These are phyloP conservation scores for Epichloe coenophiala DNA, from an alignment of 2,329 filamentous ascomycete genomes.

Conservation along the genomic window DNA sequence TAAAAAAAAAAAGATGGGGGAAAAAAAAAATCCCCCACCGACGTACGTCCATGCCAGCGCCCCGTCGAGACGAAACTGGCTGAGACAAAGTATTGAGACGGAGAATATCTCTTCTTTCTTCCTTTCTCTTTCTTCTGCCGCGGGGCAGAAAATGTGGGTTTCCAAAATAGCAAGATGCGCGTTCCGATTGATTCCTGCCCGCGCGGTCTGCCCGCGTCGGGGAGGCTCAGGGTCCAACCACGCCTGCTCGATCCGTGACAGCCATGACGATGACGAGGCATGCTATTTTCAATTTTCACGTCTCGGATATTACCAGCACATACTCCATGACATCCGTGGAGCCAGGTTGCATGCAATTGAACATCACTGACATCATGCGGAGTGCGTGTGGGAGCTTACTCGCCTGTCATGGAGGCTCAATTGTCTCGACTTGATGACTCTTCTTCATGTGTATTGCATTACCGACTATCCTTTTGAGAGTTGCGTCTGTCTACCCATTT, in stretches of 20 bases:
- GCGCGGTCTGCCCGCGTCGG: background rate
- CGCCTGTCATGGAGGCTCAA: too few relatives aligned
- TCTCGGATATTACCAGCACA: background rate
- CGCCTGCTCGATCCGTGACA: background rate
- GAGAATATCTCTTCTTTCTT: background rate
- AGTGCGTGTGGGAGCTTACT: too few relatives aligned
- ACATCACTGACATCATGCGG: background rate
- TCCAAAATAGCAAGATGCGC: background rate
- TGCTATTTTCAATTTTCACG: background rate
- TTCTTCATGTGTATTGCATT: too few relatives aligned
- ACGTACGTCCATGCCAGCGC: background rate
- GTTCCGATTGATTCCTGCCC: background rate
- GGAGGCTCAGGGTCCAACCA: background rate
- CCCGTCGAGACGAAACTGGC: too few relatives aligned
- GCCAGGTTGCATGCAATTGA: background rate
- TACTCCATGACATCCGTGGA: background rate
- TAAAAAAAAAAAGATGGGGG: too few relatives aligned
- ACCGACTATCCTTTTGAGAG: too few relatives aligned
- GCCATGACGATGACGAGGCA: background rate
- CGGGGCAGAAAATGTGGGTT: background rate
- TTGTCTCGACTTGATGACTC: too few relatives aligned
- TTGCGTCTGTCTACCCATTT: too few relatives aligned
- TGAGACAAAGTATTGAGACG: conserved; percentile 2
- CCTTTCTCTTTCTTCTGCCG: background rate
- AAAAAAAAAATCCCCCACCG: too few relatives aligned